A percentile compares a stretch with the other conserved stretches of the same genome.
Evolutionary conservation across 1,284 basidiomycete genomes (phyloP).

Genomic region (Ceratobasidium sp.): DNA sequence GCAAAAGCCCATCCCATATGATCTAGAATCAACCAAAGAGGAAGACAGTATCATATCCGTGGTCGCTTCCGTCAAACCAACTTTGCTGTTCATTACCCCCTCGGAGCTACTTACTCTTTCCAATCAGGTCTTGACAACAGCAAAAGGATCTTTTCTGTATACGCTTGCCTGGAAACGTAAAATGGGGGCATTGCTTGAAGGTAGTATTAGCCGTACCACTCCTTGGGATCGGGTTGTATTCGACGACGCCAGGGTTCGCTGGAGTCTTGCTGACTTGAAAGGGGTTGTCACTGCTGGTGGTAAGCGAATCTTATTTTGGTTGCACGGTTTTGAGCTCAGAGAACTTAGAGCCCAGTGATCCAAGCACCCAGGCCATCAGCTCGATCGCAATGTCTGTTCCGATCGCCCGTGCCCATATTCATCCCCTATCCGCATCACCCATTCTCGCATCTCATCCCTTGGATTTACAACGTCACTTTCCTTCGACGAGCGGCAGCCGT

Average conservation of each 20-base stretch:
- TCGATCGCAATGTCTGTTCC: conserved; percentile 76
- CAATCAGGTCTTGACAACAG: conserved; percentile 59
- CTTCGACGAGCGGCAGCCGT: conserved; percentile 44
- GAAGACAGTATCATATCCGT: conserved; percentile 15
- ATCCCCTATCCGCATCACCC: conserved; percentile 69
- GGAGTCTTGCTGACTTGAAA: conserved; percentile 59
- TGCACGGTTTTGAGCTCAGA: neutral
- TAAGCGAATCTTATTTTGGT: conserved; percentile 48
- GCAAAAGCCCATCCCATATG: neutral
- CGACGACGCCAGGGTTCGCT: conserved; percentile 68
- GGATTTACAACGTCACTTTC: conserved; percentile 71
- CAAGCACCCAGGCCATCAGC: conserved; percentile 60
- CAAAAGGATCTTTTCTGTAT: conserved; percentile 59
- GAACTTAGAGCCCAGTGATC: conserved; percentile 43
- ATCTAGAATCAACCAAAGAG: conserved; percentile 8
- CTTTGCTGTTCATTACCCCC: conserved; percentile 7
- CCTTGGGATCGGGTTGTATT: conserved; percentile 80
- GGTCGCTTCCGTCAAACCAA: conserved; percentile 16
- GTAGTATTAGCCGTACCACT: conserved; percentile 74
- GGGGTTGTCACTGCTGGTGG: conserved; percentile 70
- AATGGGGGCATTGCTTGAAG: conserved; percentile 65
- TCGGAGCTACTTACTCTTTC: conserved; percentile 56
- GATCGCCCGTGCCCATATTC: conserved; percentile 65
- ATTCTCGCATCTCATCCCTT: conserved; percentile 75
- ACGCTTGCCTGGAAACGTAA: conserved; percentile 77